These are phyloP conservation scores for Podaxis sp. DNA, from an alignment of 768 basidiomycete species.

Conservation along the genomic window DNA sequence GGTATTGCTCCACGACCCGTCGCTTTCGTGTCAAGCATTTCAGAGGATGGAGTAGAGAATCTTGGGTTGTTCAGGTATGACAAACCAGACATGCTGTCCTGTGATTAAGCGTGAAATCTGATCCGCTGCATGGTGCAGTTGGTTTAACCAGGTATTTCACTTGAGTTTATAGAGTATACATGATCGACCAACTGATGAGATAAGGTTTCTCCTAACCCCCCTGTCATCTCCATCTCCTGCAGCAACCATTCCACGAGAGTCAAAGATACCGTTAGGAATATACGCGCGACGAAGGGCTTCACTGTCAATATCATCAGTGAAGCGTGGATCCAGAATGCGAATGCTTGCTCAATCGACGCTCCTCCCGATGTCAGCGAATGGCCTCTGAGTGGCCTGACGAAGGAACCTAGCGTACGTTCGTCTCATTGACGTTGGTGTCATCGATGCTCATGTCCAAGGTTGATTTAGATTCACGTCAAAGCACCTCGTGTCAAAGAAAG, in stretches of 20 bases:
- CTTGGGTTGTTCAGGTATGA: conserved; percentile 57
- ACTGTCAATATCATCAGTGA: conserved; percentile 77
- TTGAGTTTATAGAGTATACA: conserved; percentile 23
- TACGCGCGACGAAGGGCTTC: conserved; percentile 64
- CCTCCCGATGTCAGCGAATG: conserved; percentile 58
- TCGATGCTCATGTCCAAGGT: background rate
- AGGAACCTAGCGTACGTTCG: conserved; percentile 50
- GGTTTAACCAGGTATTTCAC: conserved; percentile 36
- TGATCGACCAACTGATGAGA: background rate
- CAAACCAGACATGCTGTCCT: background rate
- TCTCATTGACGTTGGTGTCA: background rate
- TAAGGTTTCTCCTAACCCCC: conserved; percentile 57
- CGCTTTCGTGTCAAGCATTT: conserved; percentile 67
- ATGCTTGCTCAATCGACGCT: conserved; percentile 49
- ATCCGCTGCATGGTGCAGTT: conserved; percentile 32
- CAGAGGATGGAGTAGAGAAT: conserved; percentile 51
- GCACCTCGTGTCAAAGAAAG: conserved; percentile 63
- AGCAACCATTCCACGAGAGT: conserved; percentile 24
- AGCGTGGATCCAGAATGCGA: conserved; percentile 60
- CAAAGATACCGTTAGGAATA: conserved; percentile 69
- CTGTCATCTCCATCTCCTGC: conserved; percentile 58
- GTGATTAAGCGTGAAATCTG: background rate
- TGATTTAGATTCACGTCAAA: conserved; percentile 41
- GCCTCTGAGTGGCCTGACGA: conserved; percentile 60
- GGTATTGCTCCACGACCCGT: conserved; percentile 67